Evolutionary conservation across 1,139 yeast genomes (phyloP), one percentile per base, ranked within the genome.

Genomic region (Suhomyces atakaporum): DNA sequence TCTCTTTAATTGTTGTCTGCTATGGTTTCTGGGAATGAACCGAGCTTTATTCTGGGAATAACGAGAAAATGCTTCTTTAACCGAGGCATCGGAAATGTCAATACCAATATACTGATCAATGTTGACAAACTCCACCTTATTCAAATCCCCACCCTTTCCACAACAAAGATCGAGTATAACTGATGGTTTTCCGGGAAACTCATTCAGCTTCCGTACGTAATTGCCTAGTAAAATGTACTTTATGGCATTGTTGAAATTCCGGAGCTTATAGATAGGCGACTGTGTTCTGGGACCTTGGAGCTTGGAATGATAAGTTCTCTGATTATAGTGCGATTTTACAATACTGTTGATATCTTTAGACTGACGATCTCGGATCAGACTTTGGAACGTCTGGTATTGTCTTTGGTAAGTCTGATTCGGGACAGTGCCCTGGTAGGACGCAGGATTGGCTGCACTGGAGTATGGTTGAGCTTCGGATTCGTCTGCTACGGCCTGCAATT

Each of bases 141-240:
- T 79, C 52, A 94, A 66, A 63, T 92, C 99, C 13, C 99, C 99
- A 30, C 99, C 99, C 60, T 92, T 94, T 11, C 99, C 99, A 62
- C 98, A 92, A 15, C 97, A 96, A 38, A 92, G 62, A 54, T 92
- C 99, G 25, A 92, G 66, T 1, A 85, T 49, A 9, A 66, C 58
- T 14, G 62, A 58, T 1, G 69, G 66, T 1, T 47, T 51, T 22
- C 75, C 77, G 2, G 72, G 67, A 7, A 67, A 67, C 25, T 63
- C 64, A 3, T 22, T 22, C 18, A 27, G 27, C 16, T 56, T 54
- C 27, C 62, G 64, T 35, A 82, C 79, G 59, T 72, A 81, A 47
- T 82, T 82, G 36, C 84, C 83, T 37, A 92, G 78, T n/a, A 92
- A 64, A 50, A 89, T 85, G 52, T 87, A 85, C 59, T 92, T 92